phyloP scores from a whole-genome alignment of 192 early-diverging fungal species.

The Entophlyctis luteolus region DNA sequence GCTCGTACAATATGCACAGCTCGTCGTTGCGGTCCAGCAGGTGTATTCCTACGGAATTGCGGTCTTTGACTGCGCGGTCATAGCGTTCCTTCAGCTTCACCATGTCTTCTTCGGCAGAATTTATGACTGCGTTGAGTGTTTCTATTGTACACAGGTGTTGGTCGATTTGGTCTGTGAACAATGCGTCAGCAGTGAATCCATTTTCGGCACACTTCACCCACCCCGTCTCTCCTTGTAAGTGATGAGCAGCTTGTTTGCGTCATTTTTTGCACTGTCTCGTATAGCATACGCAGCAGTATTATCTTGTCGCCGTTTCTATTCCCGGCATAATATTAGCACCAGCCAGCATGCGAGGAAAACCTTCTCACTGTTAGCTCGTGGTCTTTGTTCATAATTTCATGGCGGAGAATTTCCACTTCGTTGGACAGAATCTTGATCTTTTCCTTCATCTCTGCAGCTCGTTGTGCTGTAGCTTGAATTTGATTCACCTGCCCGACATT shows the following conservation, averaged over 20 bases:
- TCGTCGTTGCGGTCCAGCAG: slow-evolving; percentile 62
- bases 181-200: not conserved
- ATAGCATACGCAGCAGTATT: slow-evolving; percentile 54
- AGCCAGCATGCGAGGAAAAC: not conserved
- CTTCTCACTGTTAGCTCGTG: slow-evolving; percentile 48
- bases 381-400: slow-evolving; percentile 57
- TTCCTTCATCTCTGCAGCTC: slow-evolving; percentile 64
- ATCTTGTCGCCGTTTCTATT: slow-evolving; percentile 48
- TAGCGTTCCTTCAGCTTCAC: slow-evolving; percentile 44
- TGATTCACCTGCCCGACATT: slow-evolving; percentile 56
- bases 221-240: slow-evolving; percentile 51
- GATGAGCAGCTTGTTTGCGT: slow-evolving; percentile 56
- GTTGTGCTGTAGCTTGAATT: slow-evolving; percentile 55
- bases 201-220: not conserved
- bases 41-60: slow-evolving; percentile 51
- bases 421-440: slow-evolving; percentile 60
- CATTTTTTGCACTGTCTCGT: slow-evolving; percentile 57
- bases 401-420: slow-evolving; percentile 61
- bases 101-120: slow-evolving; percentile 53
- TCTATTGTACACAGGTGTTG: slow-evolving; percentile 58
- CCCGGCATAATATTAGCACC: not conserved
- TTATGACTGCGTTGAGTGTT: slow-evolving; percentile 51
- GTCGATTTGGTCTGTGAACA: slow-evolving; percentile 52
- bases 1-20: slow-evolving; percentile 57
- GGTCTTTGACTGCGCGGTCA: slow-evolving; percentile 47